Conservation (phyloP, 108 stramenopile genomes). For the Epithemia pelagica region DNA sequence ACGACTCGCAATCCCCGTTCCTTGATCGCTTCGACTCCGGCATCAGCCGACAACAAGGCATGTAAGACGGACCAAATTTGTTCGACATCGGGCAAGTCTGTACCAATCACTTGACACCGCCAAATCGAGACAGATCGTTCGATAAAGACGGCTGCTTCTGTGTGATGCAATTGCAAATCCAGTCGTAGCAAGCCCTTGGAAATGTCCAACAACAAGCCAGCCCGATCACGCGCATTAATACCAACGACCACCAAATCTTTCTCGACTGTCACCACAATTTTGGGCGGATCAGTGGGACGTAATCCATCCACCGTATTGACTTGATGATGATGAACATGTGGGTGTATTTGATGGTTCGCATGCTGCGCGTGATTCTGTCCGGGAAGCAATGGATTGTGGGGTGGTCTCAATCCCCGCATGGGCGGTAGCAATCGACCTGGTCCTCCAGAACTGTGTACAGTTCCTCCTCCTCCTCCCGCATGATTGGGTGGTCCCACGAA, state of each 20-base stretch:
- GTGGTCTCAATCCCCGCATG: too few relatives aligned
- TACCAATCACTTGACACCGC: slow-evolving; percentile 61
- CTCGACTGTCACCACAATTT: slow-evolving; percentile 52
- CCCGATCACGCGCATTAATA: slow-evolving; percentile 42
- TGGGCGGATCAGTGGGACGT: slow-evolving; percentile 18
- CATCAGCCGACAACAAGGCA: slow-evolving; percentile 37
- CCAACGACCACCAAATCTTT: slow-evolving; percentile 52
- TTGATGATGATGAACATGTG: too few relatives aligned
- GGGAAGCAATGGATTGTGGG: too few relatives aligned
- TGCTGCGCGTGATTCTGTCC: too few relatives aligned
- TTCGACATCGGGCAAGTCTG: slow-evolving; percentile 42
- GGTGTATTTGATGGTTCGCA: too few relatives aligned
- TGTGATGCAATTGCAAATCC: slow-evolving; percentile 55
- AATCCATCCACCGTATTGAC: not conserved
- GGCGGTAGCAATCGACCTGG: not conserved
- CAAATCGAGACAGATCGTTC: slow-evolving; percentile 68
- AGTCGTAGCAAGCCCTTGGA: slow-evolving; percentile 52
- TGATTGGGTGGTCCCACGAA: not conserved
- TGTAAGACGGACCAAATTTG: slow-evolving; percentile 39
- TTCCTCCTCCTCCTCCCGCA: not conserved
- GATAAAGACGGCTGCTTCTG: slow-evolving; percentile 66
- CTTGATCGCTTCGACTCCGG: slow-evolving; percentile 44
- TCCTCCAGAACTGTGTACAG: not conserved
- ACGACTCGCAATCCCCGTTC: slow-evolving; percentile 59
- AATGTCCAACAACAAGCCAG: slow-evolving; percentile 64